Evolutionary conservation across 73 alveolate genomes (phyloP), one percentile per base, ranked within the genome.

Genomic region (Breviolum minutum): DNA sequence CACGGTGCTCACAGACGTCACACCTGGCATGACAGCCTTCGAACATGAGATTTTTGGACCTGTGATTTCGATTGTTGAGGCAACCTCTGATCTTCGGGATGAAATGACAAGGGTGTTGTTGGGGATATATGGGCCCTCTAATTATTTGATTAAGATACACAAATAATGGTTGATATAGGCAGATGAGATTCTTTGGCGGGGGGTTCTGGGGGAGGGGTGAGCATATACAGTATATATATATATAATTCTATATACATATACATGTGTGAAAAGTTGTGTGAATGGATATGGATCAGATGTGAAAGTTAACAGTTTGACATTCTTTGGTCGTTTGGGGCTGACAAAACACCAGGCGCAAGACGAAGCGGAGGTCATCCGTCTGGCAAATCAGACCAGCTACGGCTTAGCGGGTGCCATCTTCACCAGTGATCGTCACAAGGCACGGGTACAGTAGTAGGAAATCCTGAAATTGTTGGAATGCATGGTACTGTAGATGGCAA

Each of bases 41-140:
- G 85, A 80, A 14, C 99, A 99, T 64, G 99, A 99, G 99, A 95
- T 99, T 87, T 99, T 99, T 76, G 99, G 99, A 19, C 99, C 99
- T 10, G 99, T 99, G 96, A 99, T 86, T 87, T 84, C 99, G 82
- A 99, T 99, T 97, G 97, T 95, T 99, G 99, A 99, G 99, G 99
- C 94, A 94, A 40, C 3, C n/a, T n/a, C n/a, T n/a, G n/a, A n/a
- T n/a, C n/a, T n/a, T n/a, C n/a, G n/a, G n/a, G 54, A 3, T 40
- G 54, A 40, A 3, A 3, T 40, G 54, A 40, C 54, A 2, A 40
- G 3, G 0, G 0, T 40, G 5, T 3, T 40, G 3, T 40, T 40
- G 54, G 54, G 54, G 54, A 40, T 40, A 40, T 40, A 40, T 40
- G 54, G 54, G 54, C 54, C 3, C 54, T 40, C 54, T 40, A 2